Conservation (phyloP, 2,329 filamentous ascomycete species). For the Plectosphaerella cucumerina region DNA sequence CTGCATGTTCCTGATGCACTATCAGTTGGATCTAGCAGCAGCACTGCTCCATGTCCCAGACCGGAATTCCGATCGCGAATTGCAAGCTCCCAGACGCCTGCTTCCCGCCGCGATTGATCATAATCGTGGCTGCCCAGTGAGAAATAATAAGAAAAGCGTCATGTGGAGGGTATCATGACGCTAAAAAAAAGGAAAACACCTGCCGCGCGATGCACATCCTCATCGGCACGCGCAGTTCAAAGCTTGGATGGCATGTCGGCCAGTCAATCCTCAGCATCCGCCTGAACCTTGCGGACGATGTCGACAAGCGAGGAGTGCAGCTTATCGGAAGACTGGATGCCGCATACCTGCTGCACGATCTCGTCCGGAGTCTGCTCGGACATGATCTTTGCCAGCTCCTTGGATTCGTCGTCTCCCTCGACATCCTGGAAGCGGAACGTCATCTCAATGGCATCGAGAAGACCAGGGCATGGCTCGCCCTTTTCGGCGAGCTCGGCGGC, state of each 20-base stretch:
- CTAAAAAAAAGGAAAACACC: neutral
- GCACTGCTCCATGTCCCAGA: neutral
- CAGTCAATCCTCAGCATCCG: slow-evolving; percentile 46
- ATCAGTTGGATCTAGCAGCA: neutral
- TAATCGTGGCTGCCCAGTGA: neutral
- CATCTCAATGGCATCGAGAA: slow-evolving; percentile 85
- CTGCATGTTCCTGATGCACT: neutral
- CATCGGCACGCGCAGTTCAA: neutral
- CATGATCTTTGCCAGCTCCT: slow-evolving; percentile 81
- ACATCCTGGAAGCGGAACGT: slow-evolving; percentile 94
- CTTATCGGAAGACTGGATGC: slow-evolving; percentile 71
- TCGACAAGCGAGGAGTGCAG: slow-evolving; percentile 72
- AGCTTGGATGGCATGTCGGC: slow-evolving; percentile 1
- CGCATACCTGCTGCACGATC: slow-evolving; percentile 77
- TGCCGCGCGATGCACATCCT: too few species aligned
- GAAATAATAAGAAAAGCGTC: slow-evolving; percentile 2
- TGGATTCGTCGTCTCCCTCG: slow-evolving; percentile 84
- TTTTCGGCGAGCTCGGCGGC: slow-evolving; percentile 84
- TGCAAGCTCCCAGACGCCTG: neutral
- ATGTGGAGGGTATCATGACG: neutral
- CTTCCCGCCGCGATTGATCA: neutral
- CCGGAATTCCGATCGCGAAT: neutral
- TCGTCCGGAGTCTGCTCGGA: slow-evolving; percentile 67
- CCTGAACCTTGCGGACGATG: slow-evolving; percentile 80
- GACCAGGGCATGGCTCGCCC: slow-evolving; percentile 65